Base-by-base conservation (phyloP, 1,284 basidiomycete genomes). In the Pulveroboletus sp. region DNA sequence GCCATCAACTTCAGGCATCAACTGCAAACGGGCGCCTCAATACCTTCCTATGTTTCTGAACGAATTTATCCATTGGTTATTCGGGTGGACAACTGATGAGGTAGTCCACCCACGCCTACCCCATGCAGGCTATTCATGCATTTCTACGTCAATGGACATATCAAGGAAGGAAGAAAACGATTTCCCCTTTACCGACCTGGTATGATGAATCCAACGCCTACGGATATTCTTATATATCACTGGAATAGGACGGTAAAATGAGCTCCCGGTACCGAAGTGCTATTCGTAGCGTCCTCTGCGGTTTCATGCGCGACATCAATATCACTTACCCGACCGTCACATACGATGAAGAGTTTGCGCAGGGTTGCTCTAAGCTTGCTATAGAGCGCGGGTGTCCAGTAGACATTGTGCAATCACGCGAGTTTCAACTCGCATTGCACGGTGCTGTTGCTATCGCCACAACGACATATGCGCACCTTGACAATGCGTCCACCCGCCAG, bases 361-460 rank as follows among this genome's bases (percentile, higher is more conserved):
- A 56, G 11, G 44, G 55, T 11, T 56, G 55, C 15, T 18, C 5
- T 14, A 15, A 26, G 22, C 26, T 56, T n/a, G 44, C 43, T 10
- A 8, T 56, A 18, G 33, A 56, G 18, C 53, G 53, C 39, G 55
- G 55, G 17, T 56, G 55, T 28, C 53, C 55, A 35, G 4, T 22
- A 8, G 44, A 43, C 22, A 36, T 56, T 24, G 18, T 22, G 8
- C 43, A 46, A 11, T 56, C 55, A 22, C 53, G 18, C 18, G 55
- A 56, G 20, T 56, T 56, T n/a, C 55, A 56, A 39, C 43, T 56
- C 12, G 53, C 53, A 18, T 48, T 56, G 14, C 53, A 56, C 6
- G 53, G 39, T 18, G 55, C 44, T 9, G 54, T 33, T 22, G 28
- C 43, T n/a, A 56, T 56, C 17, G 53, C 55, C 10, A 56, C 39